These are phyloP conservation scores for Symbiodinium natans DNA, from an alignment of 73 alveolate species.

Conservation along the genomic window DNA sequence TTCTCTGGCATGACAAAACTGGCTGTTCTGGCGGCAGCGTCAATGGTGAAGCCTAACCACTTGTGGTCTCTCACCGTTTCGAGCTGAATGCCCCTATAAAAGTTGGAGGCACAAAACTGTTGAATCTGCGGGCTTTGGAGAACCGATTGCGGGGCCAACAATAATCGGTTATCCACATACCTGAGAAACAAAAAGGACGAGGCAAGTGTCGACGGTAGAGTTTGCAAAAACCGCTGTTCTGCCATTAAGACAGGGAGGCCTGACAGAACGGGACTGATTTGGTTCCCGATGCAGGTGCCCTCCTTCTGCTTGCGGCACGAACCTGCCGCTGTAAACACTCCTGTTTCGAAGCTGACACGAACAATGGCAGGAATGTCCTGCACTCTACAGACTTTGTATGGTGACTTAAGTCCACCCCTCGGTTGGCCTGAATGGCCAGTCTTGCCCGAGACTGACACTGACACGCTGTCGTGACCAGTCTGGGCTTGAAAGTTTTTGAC, in stretches of 20 bases:
- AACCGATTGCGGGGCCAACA: neutral
- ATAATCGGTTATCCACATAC: neutral
- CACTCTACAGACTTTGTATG: neutral
- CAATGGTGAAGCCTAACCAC: neutral
- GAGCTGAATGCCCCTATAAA: neutral
- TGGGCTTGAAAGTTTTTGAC: neutral
- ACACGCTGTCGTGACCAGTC: neutral
- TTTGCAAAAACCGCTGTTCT: neutral
- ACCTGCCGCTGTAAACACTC: neutral
- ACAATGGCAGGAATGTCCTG: neutral
- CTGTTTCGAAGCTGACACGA: neutral
- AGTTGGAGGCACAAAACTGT: neutral
- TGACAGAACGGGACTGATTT: neutral
- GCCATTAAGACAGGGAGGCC: neutral
- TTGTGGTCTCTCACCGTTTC: neutral
- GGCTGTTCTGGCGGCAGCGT: neutral
- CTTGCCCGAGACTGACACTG: neutral
- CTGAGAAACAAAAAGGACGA: neutral
- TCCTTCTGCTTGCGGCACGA: neutral
- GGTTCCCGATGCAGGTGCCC: conserved; percentile 1
- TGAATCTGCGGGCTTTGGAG: neutral
- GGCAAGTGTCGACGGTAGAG: neutral
- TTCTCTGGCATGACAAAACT: neutral
- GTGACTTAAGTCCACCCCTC: neutral
- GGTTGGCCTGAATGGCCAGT: neutral